Evolutionary conservation across 1,139 yeast genomes (phyloP), one percentile per base, ranked within the genome.

Genomic region (Saccharomyces pastorianus): DNA sequence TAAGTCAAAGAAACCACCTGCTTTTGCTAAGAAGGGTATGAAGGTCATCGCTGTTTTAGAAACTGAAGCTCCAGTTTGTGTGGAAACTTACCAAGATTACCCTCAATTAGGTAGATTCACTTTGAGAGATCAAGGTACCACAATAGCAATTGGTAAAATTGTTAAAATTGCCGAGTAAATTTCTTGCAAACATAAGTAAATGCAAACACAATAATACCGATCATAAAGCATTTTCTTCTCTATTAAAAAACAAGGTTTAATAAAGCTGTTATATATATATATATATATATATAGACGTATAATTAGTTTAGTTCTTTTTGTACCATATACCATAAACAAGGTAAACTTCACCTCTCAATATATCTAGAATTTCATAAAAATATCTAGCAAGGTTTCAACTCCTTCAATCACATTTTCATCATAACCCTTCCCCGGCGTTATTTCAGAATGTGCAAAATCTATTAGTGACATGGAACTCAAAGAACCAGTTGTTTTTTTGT

Each of bases 1-100:
- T 77, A 88, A 85, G 74, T 88, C 96, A 58, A 93, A 90, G 81
- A 90, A 88, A 72, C 88, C 99, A 47, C 99, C 99, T 57, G 96
- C 97, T 53, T 93, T 90, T 72, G 99, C 99, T 61, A 93, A 91
- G 76, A 89, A 89, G 81, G 99, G 99, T 65, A 93, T 93, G 98
- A 91, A 89, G 83, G 83, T 93, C 64, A 90, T 93, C 71, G 99
- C 98, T 44, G 81, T 86, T 50, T 77, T 93, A 67, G 97, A 91
- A 74, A 79, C 89, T 20, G 78, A 82, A 52, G 91, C 84, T 64
- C 89, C 96, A 26, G 88, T 93, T 46, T 93, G 98, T 78, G 86
- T 93, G 54, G 99, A 93, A 76, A 85, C 95, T 52, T 93, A 86
- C 71, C 84, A 79, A 61, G 95, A 88, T 68, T 88, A 90, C 71